Percentiles rank a stretch among this genome's conserved stretches.
Conservation (phyloP, 2,329 filamentous ascomycete genomes). For the Tolypocladium guangdongense region DNA sequence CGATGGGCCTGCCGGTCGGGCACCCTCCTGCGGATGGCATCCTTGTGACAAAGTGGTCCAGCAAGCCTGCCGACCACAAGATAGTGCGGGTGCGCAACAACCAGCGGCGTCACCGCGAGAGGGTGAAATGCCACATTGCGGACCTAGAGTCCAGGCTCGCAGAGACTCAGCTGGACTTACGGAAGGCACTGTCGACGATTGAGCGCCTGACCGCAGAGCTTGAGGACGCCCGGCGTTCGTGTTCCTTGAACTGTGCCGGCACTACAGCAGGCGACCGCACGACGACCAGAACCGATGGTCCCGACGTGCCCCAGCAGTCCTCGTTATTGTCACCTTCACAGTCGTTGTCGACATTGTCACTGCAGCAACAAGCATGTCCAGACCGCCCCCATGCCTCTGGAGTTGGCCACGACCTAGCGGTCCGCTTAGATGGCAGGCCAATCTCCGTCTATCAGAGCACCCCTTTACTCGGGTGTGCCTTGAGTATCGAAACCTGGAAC, state of each 20-base stretch:
- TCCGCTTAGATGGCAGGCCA: no score
- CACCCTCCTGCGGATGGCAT: neutral
- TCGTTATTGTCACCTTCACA: neutral
- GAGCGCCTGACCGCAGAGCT: neutral
- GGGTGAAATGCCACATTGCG: slow-evolving; percentile 27
- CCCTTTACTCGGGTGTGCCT: neutral
- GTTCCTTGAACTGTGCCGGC: no score
- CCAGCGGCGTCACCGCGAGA: slow-evolving; percentile 37
- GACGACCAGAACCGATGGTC: no score
- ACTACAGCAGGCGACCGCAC: no score
- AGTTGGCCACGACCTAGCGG: no score
- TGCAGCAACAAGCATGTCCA: no score
- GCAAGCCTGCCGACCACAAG: slow-evolving; percentile 18
- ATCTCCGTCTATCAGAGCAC: neutral
- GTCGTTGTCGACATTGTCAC: no score
- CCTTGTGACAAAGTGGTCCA: slow-evolving; percentile 14
- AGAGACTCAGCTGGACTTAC: slow-evolving; percentile 8
- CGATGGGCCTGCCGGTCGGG: no score
- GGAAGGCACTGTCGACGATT: slow-evolving; percentile 5
- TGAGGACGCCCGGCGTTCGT: no score
- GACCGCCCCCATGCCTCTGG: no score
- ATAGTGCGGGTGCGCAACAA: slow-evolving; percentile 35
- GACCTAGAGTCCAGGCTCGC: slow-evolving; percentile 13
- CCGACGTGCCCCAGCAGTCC: neutral
- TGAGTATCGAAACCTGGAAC: neutral